Conservation (phyloP, 2,329 filamentous ascomycete genomes). For the Fusarium sulawesiense region DNA sequence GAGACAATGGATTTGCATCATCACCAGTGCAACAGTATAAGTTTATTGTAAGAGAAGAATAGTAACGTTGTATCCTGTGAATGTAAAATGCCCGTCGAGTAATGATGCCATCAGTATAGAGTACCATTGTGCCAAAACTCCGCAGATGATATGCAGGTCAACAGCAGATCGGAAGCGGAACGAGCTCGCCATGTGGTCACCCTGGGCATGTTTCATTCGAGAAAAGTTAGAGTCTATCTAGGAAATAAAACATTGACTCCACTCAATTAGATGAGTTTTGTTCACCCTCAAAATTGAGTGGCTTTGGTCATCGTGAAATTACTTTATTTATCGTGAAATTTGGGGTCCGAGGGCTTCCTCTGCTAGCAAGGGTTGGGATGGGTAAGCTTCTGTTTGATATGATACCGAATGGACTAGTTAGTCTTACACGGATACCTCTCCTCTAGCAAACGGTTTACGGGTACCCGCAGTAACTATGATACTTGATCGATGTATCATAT, state of each 20-base stretch:
- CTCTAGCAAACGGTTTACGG: slow-evolving; percentile 1
- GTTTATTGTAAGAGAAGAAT: not conserved
- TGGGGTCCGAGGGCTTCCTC: slow-evolving; percentile 14
- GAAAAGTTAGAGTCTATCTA: slow-evolving; percentile 7
- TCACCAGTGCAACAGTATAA: not conserved
- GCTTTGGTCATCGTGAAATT: slow-evolving; percentile 39
- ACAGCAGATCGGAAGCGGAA: slow-evolving; percentile 31
- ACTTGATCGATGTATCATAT: not conserved
- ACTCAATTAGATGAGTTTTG: slow-evolving; percentile 10
- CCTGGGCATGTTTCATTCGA: slow-evolving; percentile 16
- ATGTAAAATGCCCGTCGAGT: not conserved
- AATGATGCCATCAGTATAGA: slow-evolving; percentile 12
- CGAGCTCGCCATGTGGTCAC: slow-evolving; percentile 43
- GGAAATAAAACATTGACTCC: slow-evolving; percentile 23
- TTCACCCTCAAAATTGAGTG: slow-evolving; percentile 14
- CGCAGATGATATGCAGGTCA: slow-evolving; percentile 16
- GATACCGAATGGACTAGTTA: not conserved
- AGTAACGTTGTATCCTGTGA: not conserved
- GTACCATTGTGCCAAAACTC: not conserved
- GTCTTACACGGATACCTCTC: not conserved
- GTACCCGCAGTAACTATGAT: not conserved
- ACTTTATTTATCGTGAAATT: slow-evolving; percentile 43
- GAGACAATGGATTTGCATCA: not conserved
- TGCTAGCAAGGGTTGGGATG: slow-evolving; percentile 27
- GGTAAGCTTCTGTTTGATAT: not conserved